These are phyloP conservation scores for Naganishia vaughanmartiniae DNA, from an alignment of 768 basidiomycete species.

Conservation along the genomic window DNA sequence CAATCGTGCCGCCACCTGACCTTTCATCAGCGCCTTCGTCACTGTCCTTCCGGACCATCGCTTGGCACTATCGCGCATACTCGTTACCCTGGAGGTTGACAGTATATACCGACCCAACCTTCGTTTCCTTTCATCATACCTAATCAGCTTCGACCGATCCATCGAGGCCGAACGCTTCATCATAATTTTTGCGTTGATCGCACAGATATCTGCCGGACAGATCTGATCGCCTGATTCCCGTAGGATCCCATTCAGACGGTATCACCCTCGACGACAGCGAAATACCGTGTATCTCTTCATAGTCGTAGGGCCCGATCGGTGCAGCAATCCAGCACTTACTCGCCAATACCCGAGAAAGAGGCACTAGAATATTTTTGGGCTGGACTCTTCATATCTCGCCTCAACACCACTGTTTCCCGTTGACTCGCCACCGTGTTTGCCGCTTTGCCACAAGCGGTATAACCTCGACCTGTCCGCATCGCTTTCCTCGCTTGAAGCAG, in stretches of 20 bases:
- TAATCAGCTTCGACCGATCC: slow-evolving; percentile 2
- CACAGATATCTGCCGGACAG: neutral
- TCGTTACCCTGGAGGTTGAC: neutral
- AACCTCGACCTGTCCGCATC: neutral
- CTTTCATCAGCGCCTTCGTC: neutral
- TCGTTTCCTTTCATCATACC: neutral
- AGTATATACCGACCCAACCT: neutral
- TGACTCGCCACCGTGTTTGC: neutral
- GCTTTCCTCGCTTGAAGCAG: neutral
- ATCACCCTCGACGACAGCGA: neutral
- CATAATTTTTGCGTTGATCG: slow-evolving; percentile 2
- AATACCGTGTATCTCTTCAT: neutral
- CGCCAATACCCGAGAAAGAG: neutral
- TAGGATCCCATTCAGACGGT: neutral
- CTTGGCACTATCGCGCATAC: neutral
- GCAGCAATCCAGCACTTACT: neutral
- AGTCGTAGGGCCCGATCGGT: neutral
- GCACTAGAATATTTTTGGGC: neutral
- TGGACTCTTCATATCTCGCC: neutral
- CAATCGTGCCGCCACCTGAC: slow-evolving; percentile 1
- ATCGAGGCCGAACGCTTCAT: neutral
- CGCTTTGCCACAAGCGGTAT: neutral
- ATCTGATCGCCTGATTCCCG: neutral
- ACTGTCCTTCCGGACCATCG: neutral
- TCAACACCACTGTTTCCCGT: neutral